Percentiles rank a stretch among this genome's conserved stretches.
These are phyloP conservation scores for Epichloe typhina DNA, from an alignment of 2,329 filamentous ascomycete species.

Conservation along the genomic window DNA sequence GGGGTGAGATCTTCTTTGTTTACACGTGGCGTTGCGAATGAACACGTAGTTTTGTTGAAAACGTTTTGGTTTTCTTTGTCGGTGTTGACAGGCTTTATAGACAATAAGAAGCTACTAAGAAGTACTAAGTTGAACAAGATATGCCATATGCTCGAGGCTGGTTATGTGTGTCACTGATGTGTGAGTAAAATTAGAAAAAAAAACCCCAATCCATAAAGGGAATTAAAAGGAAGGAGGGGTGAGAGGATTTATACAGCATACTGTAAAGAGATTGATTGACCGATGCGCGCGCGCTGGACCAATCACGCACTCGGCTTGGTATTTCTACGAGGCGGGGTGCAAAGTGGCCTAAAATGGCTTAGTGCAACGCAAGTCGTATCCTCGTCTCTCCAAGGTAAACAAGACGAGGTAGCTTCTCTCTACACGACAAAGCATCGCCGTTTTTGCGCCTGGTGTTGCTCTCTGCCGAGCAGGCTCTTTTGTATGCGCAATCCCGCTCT, in stretches of 20 bases:
- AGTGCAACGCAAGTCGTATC: slow-evolving; percentile 2
- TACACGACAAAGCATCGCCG: slow-evolving; percentile 6
- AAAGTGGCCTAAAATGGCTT: slow-evolving; percentile 5
- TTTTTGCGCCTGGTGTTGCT: slow-evolving; percentile 1
- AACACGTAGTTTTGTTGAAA: slow-evolving; percentile 9
- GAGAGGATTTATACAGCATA: too few species aligned
- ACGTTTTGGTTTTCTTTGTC: slow-evolving; percentile 11
- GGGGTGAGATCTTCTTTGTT: slow-evolving; percentile 14
- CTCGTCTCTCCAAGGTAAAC: slow-evolving; percentile 8
- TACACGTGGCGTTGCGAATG: slow-evolving; percentile 13
- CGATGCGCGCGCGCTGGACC: not conserved
- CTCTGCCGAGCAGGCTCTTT: not conserved
- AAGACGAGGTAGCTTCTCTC: slow-evolving; percentile 7
- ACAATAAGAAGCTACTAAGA: slow-evolving; percentile 11
- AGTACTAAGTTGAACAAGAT: not conserved
- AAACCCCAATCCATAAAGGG: too few species aligned
- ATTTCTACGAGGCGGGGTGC: not conserved
- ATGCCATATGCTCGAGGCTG: not conserved
- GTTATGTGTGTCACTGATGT: too few species aligned
- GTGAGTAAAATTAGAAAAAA: too few species aligned
- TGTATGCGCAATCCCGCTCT: not conserved
- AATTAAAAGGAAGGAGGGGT: too few species aligned
- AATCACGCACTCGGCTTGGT: not conserved
- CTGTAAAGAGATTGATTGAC: too few species aligned
- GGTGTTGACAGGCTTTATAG: slow-evolving; percentile 16